Conservation (phyloP, 2,329 filamentous ascomycete genomes). For the Proliferodiscus dingleyae region DNA sequence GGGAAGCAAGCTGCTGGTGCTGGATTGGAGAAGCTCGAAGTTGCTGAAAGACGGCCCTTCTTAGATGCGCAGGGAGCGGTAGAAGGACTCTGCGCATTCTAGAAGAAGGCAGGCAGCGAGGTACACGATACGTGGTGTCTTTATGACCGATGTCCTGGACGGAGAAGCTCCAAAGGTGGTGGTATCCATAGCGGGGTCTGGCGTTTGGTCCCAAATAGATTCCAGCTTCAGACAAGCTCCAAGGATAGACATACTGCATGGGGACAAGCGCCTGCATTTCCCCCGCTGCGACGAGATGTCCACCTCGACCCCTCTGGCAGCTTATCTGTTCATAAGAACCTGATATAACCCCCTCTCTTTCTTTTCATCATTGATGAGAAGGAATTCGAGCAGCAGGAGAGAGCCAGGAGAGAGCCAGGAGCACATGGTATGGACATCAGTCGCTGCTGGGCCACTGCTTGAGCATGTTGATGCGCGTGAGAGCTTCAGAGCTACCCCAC, state of each 20-base stretch:
- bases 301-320: background rate
- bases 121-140: too few relatives aligned
- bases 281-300: constrained; percentile 3
- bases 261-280: constrained; percentile 1
- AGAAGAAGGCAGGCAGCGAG: background rate
- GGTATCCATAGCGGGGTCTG: constrained; percentile 9
- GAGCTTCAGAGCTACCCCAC: constrained; percentile 9
- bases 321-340: too few relatives aligned
- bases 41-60: constrained; percentile 11
- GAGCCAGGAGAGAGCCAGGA: too few relatives aligned
- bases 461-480: too few relatives aligned
- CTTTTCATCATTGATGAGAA: too few relatives aligned
- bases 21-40: background rate
- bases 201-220: constrained; percentile 12
- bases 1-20: background rate
- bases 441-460: too few relatives aligned
- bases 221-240: constrained; percentile 10
- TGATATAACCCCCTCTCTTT: too few relatives aligned
- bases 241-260: constrained; percentile 7
- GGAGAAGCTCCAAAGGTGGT: constrained; percentile 9
- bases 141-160: too few relatives aligned
- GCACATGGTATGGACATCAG: too few relatives aligned
- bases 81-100: constrained; percentile 16
- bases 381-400: too few relatives aligned
- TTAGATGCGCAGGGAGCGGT: constrained; percentile 15